A percentile compares a stretch with the other conserved stretches of the same genome.
phyloP scores from a whole-genome alignment of 1,284 basidiomycete genomes.

The Takashimella koratensis region DNA sequence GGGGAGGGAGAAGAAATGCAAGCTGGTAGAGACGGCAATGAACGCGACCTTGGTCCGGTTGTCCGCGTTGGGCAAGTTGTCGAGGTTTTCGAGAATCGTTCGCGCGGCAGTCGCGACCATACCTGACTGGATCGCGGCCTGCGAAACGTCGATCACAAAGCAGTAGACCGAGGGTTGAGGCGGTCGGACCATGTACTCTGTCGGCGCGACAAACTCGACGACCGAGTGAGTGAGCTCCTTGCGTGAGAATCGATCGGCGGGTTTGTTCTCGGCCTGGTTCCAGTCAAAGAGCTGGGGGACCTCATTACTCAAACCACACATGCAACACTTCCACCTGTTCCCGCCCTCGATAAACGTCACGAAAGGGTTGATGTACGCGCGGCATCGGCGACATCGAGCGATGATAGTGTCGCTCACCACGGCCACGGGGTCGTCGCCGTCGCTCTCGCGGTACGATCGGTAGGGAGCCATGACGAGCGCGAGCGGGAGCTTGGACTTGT shows the following conservation, averaged over 20 bases:
- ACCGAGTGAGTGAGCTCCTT: conserved; percentile 90
- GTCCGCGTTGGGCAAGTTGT: conserved; percentile 93
- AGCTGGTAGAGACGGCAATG: conserved; percentile 84
- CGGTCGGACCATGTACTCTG: conserved; percentile 97
- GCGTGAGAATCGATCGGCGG: conserved; percentile 90
- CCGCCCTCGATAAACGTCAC: conserved; percentile 98
- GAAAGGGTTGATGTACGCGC: conserved; percentile 98
- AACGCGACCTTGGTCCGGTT: conserved; percentile 88
- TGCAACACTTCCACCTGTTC: conserved; percentile 98
- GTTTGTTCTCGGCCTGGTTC: conserved; percentile 90
- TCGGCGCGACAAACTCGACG: conserved; percentile 96
- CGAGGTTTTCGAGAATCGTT: conserved; percentile 90
- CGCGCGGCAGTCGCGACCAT: conserved; percentile 98
- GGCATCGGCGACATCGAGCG: conserved; percentile 92
- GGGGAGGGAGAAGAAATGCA: conserved; percentile 93
- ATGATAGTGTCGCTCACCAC: conserved; percentile 92
- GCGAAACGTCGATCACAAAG: conserved; percentile 95
- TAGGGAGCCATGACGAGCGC: conserved; percentile 90
- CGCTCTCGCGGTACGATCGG: conserved; percentile 62
- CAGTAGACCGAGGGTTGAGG: conserved; percentile 97
- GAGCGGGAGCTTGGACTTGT: conserved; percentile 90
- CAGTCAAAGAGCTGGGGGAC: conserved; percentile 98
- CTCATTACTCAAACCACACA: conserved; percentile 98
- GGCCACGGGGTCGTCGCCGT: conserved; percentile 65
- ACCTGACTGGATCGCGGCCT: conserved; percentile 83